A percentile compares a stretch with the other conserved stretches of the same genome.
Evolutionary conservation across 768 basidiomycete species (phyloP).

Genomic region (Leccinum sublutescens): DNA sequence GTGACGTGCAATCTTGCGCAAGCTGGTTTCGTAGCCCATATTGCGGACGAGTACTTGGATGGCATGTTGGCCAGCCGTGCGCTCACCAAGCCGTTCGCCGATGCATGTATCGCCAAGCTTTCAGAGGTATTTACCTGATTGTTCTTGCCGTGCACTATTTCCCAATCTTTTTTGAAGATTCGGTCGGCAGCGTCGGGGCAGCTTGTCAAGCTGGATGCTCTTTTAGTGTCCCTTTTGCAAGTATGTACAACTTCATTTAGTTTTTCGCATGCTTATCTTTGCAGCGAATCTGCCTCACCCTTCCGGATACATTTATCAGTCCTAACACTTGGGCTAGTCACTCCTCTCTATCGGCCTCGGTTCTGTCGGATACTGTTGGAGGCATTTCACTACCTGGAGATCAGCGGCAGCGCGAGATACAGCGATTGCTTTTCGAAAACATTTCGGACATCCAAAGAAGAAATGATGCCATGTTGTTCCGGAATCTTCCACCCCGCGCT

Average conservation of each 20-base stretch:
- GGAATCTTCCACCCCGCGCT: slow-evolving; percentile 58
- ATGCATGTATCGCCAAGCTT: slow-evolving; percentile 67
- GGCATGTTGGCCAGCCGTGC: slow-evolving; percentile 67
- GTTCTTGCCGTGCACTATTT: background rate
- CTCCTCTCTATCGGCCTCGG: slow-evolving; percentile 34
- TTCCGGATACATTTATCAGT: slow-evolving; percentile 73
- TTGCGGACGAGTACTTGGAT: slow-evolving; percentile 79
- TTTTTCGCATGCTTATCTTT: slow-evolving; percentile 2
- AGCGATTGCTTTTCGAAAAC: slow-evolving; percentile 51
- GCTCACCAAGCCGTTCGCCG: slow-evolving; percentile 64
- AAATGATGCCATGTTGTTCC: slow-evolving; percentile 80
- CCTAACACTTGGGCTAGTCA: slow-evolving; percentile 66
- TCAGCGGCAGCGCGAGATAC: slow-evolving; percentile 42
- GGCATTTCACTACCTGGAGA: slow-evolving; percentile 16
- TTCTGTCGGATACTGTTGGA: slow-evolving; percentile 46
- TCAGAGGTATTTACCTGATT: slow-evolving; percentile 49
- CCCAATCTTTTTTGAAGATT: slow-evolving; percentile 44
- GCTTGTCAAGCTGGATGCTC: slow-evolving; percentile 49
- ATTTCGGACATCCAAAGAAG: slow-evolving; percentile 69
- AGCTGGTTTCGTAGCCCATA: slow-evolving; percentile 67
- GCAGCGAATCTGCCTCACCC: slow-evolving; percentile 67
- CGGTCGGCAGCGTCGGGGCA: slow-evolving; percentile 52
- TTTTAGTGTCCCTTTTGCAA: slow-evolving; percentile 60
- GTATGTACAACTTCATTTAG: slow-evolving; percentile 36
- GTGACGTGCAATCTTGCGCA: slow-evolving; percentile 77